These are phyloP conservation scores for Protomyces pachydermus DNA, from an alignment of 1,139 yeast species.

Conservation along the genomic window DNA sequence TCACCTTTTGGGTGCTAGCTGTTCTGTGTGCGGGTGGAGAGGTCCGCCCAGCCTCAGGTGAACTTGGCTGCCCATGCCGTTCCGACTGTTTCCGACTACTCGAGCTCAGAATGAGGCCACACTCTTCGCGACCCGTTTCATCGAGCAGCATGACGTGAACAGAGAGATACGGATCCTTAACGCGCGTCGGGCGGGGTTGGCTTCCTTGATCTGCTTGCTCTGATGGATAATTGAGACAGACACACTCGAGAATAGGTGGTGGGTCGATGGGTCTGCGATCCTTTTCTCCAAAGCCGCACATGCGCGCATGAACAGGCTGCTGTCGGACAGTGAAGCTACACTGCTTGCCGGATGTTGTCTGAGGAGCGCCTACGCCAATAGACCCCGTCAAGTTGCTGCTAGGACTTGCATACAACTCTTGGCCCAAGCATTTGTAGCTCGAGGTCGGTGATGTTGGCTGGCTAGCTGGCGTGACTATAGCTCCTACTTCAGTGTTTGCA, in stretches of 20 bases:
- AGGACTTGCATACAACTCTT: neutral
- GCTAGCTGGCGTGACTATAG: too few species aligned
- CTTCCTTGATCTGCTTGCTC: neutral
- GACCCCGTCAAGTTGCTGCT: neutral
- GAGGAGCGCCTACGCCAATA: neutral
- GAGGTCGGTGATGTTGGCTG: too few species aligned
- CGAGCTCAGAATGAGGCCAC: conserved; percentile 8
- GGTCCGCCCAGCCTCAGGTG: neutral
- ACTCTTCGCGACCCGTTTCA: conserved; percentile 1
- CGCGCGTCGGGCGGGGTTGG: neutral
- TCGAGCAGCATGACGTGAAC: conserved; percentile 16
- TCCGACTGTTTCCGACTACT: neutral
- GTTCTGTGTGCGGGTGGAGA: neutral
- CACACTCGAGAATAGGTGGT: conserved; percentile 19
- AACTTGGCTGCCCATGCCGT: neutral
- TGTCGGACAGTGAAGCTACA: neutral
- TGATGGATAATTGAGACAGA: neutral
- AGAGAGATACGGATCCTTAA: conserved; percentile 6
- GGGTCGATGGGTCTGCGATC: conserved; percentile 26
- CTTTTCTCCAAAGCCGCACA: conserved; percentile 28
- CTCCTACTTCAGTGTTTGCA: too few species aligned
- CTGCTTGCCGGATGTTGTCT: neutral
- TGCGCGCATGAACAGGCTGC: conserved; percentile 25
- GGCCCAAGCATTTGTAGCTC: too few species aligned
- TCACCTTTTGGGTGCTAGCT: neutral